phyloP scores from a whole-genome alignment of 306 rosid genomes.

The Pterocarpus santalinus region DNA sequence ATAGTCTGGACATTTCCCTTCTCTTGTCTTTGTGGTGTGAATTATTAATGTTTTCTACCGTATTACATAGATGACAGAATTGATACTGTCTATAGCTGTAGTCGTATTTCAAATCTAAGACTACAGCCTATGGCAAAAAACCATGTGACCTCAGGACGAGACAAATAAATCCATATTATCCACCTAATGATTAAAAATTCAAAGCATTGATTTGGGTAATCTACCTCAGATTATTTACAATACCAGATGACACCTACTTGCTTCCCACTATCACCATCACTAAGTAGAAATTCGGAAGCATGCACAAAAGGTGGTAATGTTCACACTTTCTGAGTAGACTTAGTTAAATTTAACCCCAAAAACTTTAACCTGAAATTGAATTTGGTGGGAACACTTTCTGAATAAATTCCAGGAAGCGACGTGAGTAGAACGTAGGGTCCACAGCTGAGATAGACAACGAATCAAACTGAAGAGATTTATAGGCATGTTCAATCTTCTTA shows the following conservation, averaged over 20 bases:
- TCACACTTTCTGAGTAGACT: not conserved
- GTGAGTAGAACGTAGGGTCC: slow-evolving; percentile 82
- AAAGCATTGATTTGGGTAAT: slow-evolving; percentile 6
- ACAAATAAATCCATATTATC: slow-evolving; percentile 6
- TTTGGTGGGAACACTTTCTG: slow-evolving; percentile 79
- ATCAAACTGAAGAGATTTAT: slow-evolving; percentile 85
- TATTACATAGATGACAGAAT: slow-evolving; percentile 40
- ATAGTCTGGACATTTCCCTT: not conserved
- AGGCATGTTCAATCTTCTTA: slow-evolving; percentile 87
- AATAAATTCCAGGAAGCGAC: slow-evolving; percentile 82
- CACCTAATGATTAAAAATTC: not conserved
- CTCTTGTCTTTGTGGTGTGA: not conserved
- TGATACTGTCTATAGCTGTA: slow-evolving; percentile 57
- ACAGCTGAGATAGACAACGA: slow-evolving; percentile 85
- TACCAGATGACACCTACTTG: not conserved
- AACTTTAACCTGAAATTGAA: slow-evolving; percentile 49
- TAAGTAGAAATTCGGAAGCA: slow-evolving; percentile 8
- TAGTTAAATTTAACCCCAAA: slow-evolving; percentile 23
- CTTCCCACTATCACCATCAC: not conserved
- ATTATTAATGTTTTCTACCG: slow-evolving; percentile 9
- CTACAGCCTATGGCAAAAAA: no score
- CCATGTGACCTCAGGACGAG: not conserved
- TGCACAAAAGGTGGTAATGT: slow-evolving; percentile 29
- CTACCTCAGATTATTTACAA: slow-evolving; percentile 38
- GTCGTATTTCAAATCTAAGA: slow-evolving; percentile 60